Evolutionary conservation across 2,329 filamentous ascomycete genomes (phyloP).

Genomic region (Colletotrichum cuscutae): DNA sequence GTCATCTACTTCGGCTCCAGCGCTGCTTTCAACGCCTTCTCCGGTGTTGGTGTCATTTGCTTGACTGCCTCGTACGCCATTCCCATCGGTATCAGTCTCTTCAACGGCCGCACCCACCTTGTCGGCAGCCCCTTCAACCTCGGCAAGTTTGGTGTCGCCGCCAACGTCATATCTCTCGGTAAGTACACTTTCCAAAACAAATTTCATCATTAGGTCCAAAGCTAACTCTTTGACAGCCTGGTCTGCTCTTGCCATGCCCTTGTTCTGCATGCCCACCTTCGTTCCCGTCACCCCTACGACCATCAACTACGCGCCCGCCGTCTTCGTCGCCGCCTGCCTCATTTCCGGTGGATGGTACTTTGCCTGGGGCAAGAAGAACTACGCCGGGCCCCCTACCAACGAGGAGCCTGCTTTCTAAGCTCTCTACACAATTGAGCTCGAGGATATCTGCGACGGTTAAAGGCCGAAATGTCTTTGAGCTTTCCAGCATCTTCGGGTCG

Average conservation of each 20-base stretch:
- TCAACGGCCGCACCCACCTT: conserved; percentile 69
- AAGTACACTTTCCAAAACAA: conserved; percentile 42
- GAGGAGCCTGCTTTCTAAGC: conserved; percentile 42
- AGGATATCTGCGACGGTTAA: not conserved
- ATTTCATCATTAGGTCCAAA: conserved; percentile 6
- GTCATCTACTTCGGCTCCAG: conserved; percentile 76
- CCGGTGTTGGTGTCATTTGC: conserved; percentile 75
- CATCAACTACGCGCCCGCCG: conserved; percentile 81
- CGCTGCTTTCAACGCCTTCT: conserved; percentile 79
- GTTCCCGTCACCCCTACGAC: conserved; percentile 67
- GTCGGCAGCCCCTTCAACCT: conserved; percentile 68
- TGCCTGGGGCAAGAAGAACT: conserved; percentile 76
- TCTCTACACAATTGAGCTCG: not conserved
- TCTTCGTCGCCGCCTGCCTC: conserved; percentile 74
- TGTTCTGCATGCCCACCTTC: conserved; percentile 78
- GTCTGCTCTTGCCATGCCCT: conserved; percentile 74
- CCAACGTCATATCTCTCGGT: conserved; percentile 74
- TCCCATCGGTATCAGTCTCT: conserved; percentile 72
- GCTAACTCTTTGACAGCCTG: conserved; percentile 60
- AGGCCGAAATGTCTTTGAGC: not conserved
- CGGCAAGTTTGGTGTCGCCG: conserved; percentile 68
- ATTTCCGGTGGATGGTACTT: conserved; percentile 75
- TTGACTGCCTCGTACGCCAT: conserved; percentile 75
- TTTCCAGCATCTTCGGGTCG: not conserved
- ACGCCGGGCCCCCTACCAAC: conserved; percentile 68